Percentiles rank a stretch among this genome's conserved stretches.
Evolutionary conservation across 257 asterid genomes (phyloP).

Genomic region (Eustoma russellianum): DNA sequence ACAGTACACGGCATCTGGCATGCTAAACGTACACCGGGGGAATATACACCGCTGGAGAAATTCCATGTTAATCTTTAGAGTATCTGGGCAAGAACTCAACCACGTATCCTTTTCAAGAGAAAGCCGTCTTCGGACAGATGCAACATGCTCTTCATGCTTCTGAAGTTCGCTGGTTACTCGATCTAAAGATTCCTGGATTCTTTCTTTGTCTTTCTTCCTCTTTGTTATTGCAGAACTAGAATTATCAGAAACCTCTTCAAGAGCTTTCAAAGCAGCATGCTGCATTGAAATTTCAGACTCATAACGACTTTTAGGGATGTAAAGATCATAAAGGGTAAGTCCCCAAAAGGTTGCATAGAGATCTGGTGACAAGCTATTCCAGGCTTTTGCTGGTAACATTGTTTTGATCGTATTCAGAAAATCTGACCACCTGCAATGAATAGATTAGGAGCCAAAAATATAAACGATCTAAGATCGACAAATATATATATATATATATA

Average conservation of each 20-base stretch:
- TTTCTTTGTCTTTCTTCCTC: slow-evolving; percentile 96
- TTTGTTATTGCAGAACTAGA: slow-evolving; percentile 97
- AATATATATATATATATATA: too few relatives aligned
- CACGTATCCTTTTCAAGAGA: slow-evolving; percentile 91
- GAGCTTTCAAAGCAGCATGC: slow-evolving; percentile 86
- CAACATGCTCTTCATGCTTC: slow-evolving; percentile 93
- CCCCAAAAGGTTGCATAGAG: slow-evolving; percentile 99
- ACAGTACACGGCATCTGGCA: slow-evolving; percentile 98
- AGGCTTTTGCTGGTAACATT: slow-evolving; percentile 93
- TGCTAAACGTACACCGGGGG: slow-evolving; percentile 97
- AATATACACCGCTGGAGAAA: slow-evolving; percentile 97
- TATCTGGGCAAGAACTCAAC: slow-evolving; percentile 98
- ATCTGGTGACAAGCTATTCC: slow-evolving; percentile 99
- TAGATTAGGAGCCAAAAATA: not conserved
- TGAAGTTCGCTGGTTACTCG: slow-evolving; percentile 72
- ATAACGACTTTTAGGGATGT: slow-evolving; percentile 86
- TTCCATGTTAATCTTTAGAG: slow-evolving; percentile 96
- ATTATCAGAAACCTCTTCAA: slow-evolving; percentile 91
- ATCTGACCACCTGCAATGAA: slow-evolving; percentile 69
- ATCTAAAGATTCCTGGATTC: slow-evolving; percentile 97
- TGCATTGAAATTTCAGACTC: slow-evolving; percentile 82
- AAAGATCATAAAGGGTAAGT: slow-evolving; percentile 91
- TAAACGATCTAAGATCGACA: too few relatives aligned
- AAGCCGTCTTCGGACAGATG: slow-evolving; percentile 85
- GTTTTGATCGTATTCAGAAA: slow-evolving; percentile 82